Percentiles rank a stretch among this genome's conserved stretches.
These are phyloP conservation scores for Mycena belliarum DNA, from an alignment of 768 basidiomycete genomes.

Conservation along the genomic window DNA sequence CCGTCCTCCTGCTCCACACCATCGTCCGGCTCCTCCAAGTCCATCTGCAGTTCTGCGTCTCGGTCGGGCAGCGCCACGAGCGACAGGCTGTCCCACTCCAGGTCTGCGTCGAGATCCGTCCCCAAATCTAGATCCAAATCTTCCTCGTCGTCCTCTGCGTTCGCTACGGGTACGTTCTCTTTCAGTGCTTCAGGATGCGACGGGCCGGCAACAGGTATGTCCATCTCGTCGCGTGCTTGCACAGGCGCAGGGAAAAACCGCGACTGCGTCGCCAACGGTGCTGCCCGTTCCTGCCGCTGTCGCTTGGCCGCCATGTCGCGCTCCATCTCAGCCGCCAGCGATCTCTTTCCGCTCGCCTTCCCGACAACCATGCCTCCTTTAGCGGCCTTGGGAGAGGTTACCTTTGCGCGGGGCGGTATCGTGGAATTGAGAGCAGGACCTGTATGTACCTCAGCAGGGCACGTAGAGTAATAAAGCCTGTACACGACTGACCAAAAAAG, in stretches of 20 bases:
- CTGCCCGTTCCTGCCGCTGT: slow-evolving; percentile 38
- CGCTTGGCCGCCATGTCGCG: slow-evolving; percentile 56
- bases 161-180: slow-evolving; percentile 19
- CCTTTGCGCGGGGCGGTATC: slow-evolving; percentile 32
- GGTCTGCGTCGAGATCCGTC: slow-evolving; percentile 17
- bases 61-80: slow-evolving; percentile 37
- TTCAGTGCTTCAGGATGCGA: slow-evolving; percentile 17
- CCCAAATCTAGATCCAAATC: slow-evolving; percentile 16
- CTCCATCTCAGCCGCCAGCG: slow-evolving; percentile 70
- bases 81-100: slow-evolving; percentile 23
- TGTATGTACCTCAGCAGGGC: slow-evolving; percentile 21
- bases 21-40: slow-evolving; percentile 44
- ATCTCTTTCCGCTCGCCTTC: slow-evolving; percentile 74
- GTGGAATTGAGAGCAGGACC: slow-evolving; percentile 40
- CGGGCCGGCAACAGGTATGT: slow-evolving; percentile 9
- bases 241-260: slow-evolving; percentile 19
- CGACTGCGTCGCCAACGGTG: slow-evolving; percentile 31
- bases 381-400: slow-evolving; percentile 16
- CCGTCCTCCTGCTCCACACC: slow-evolving; percentile 76
- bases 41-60: slow-evolving; percentile 37
- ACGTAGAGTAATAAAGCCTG: neutral
- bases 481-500: slow-evolving; percentile 60
- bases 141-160: slow-evolving; percentile 4
- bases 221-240: slow-evolving; percentile 1
- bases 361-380: slow-evolving; percentile 39